Evolutionary conservation across 768 basidiomycete species (phyloP), one percentile per base, ranked within the genome.

Genomic region (Leccinum uliginosum): DNA sequence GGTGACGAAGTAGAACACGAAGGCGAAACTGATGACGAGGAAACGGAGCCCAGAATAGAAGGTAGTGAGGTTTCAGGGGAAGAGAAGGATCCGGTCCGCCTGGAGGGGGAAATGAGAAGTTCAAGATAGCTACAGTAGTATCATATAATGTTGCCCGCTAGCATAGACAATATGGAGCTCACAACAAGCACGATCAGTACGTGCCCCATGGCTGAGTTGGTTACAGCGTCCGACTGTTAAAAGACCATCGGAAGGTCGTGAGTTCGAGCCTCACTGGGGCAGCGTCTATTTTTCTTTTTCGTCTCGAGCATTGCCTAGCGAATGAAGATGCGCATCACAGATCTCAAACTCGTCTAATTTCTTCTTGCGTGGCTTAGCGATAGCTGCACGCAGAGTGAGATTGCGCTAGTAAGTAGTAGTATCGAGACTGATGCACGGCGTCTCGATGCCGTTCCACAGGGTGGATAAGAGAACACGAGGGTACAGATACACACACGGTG

Each of bases 261-360:
- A 77, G 76, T 79, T 78, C 77, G 76, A 78, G 71, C 75, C 75
- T 79, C 77, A 74, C 72, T 78, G 76, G 77, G 78, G 77, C 76
- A 78, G 76, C 27, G 1, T 8, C 7, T 46, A 3, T 44, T 54
- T 66, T 67, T 57, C 4, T 23, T 30, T 45, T 45, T 15, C 15
- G 15, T 34, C 34, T 7, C 3, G 14, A 15, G 34, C 10, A 23
- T 45, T 10, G 23, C 44, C 7, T 24, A 10, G 44, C 6, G 10
- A 9, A 24, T 35, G 1, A 30, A 24, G 49, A 52, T 43, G 11
- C 4, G 40, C 40, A 11, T 52, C 43, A 24, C 6, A 23, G 30
- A 30, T 30, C 15, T 23, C 34, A 6, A 35, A 12, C 15, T 4
- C 3, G n/a, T 9, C 14, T 30, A 14, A 12, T 12, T 24, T 19